Evolutionary conservation across 192 early-diverging fungal species (phyloP), one percentile per base, ranked within the genome.

Genomic region (Rhizophlyctis rosea): DNA sequence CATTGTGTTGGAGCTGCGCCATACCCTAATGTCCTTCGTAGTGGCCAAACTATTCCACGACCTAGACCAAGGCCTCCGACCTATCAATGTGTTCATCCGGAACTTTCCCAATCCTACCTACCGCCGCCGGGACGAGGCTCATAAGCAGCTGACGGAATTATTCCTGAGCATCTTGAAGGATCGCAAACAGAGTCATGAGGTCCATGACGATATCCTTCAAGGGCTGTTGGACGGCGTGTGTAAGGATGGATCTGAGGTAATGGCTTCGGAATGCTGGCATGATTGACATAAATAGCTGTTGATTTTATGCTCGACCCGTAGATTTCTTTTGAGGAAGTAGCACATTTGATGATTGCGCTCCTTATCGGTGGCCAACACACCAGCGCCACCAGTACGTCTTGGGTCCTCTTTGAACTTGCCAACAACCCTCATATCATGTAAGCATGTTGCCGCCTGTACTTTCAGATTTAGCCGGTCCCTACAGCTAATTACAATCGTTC

Each of bases 341-440:
- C 93, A 25, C 90, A 93, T 81, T 87, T 98, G 84, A 90, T 96
- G 89, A 98, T 98, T 82, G 96, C 96, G 21, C 68, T 91, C 44
- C 80, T 98, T 51, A 91, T 98, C 86, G 96, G 90, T 33, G 96
- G 96, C 21, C 95, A 97, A 73, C 96, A 98, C 76, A 97, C 96
- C 3, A 85, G 81, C 24, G 89, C 93, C 18, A 93, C 96, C 39
- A 96, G 94, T 21, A 80, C 86, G 9, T 87, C 92, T 32, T 98
- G 96, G 96, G 83, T 93, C 13, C 67, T 96, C 14, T 82, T 95
- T 57, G 86, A 91, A 73, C 71, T 98, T 55, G 93, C 96, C 29
- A 72, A 78, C 23, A 77, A 84, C 54, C 90, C 91, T 25, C 76
- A 90, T 1, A 58, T 94, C 30, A 61, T 87, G 62, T 78, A 82